Conservation (phyloP, 1,284 basidiomycete genomes). For the Trichosporon sp. region DNA sequence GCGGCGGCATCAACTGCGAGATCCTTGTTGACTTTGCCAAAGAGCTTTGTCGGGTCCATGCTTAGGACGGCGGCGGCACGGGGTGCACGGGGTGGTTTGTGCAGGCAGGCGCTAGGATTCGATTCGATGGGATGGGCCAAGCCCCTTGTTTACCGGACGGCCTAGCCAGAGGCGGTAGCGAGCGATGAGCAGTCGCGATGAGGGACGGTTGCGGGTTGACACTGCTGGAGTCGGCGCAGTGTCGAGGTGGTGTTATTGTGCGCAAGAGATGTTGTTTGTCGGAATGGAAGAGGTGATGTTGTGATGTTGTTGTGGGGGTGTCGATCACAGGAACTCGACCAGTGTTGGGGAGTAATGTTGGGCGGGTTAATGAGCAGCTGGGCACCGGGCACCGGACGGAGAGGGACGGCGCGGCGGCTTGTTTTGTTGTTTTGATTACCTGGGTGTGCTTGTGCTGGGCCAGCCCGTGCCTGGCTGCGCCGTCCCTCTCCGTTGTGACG, state of each 20-base stretch:
- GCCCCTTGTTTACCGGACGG: background rate
- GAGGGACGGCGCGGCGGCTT: background rate
- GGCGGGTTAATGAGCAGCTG: background rate
- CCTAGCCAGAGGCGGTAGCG: slow-evolving; percentile 1
- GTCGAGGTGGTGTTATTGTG: background rate
- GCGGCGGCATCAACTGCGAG: slow-evolving; percentile 61
- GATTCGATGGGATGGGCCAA: slow-evolving; percentile 2
- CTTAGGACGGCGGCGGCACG: slow-evolving; percentile 3
- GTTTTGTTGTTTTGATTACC: slow-evolving; percentile 1
- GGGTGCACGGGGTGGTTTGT: background rate
- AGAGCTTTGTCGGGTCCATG: slow-evolving; percentile 40
- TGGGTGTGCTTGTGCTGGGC: background rate
- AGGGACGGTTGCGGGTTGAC: background rate
- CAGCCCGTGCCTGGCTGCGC: slow-evolving; percentile 2
- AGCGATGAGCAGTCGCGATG: background rate
- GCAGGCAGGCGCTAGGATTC: background rate
- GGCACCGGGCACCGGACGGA: background rate
- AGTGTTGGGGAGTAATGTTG: background rate
- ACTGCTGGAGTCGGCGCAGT: background rate
- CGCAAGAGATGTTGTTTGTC: background rate
- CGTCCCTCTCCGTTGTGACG: background rate
- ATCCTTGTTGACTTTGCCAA: slow-evolving; percentile 35
- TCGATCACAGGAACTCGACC: background rate
- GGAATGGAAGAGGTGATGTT: background rate
- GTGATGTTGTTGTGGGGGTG: background rate